Evolutionary conservation across 1,139 yeast species (phyloP).

Genomic region (Candida tetrigidarum): DNA sequence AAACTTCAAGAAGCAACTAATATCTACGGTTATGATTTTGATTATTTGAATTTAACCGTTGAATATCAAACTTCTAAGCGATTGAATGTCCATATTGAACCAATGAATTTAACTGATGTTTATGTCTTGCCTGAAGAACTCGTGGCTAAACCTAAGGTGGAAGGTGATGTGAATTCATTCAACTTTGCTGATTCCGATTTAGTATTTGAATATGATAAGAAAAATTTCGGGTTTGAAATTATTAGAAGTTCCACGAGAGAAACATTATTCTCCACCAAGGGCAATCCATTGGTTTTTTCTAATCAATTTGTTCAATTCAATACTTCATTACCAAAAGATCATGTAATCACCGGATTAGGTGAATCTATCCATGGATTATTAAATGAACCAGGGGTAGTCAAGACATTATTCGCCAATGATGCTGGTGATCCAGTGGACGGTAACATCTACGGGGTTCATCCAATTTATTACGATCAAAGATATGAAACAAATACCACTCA

Average conservation of each 20-base stretch:
- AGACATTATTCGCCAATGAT: slow-evolving; percentile 27
- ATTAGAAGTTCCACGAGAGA: slow-evolving; percentile 28
- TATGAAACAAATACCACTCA: slow-evolving; percentile 24
- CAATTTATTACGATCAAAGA: slow-evolving; percentile 26
- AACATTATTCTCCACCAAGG: slow-evolving; percentile 23
- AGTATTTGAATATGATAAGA: slow-evolving; percentile 23
- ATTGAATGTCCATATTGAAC: slow-evolving; percentile 29
- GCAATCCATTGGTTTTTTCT: slow-evolving; percentile 33
- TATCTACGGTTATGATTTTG: slow-evolving; percentile 34
- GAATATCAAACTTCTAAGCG: slow-evolving; percentile 29
- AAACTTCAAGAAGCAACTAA: slow-evolving; percentile 27
- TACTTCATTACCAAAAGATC: slow-evolving; percentile 29
- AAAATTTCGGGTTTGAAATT: slow-evolving; percentile 29
- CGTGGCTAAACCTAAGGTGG: slow-evolving; percentile 25
- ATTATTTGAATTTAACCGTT: slow-evolving; percentile 28
- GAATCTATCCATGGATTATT: slow-evolving; percentile 33
- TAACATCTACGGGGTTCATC: slow-evolving; percentile 29
- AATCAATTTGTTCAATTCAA: slow-evolving; percentile 35
- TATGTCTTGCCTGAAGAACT: slow-evolving; percentile 27
- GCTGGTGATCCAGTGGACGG: slow-evolving; percentile 28
- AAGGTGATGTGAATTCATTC: slow-evolving; percentile 14
- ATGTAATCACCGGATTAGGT: slow-evolving; percentile 33
- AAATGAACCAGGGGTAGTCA: slow-evolving; percentile 31
- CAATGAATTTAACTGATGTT: slow-evolving; percentile 27
- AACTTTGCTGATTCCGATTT: slow-evolving; percentile 22